These are phyloP conservation scores for Suillus variegatus DNA, from an alignment of 768 basidiomycete species.

Conservation along the genomic window DNA sequence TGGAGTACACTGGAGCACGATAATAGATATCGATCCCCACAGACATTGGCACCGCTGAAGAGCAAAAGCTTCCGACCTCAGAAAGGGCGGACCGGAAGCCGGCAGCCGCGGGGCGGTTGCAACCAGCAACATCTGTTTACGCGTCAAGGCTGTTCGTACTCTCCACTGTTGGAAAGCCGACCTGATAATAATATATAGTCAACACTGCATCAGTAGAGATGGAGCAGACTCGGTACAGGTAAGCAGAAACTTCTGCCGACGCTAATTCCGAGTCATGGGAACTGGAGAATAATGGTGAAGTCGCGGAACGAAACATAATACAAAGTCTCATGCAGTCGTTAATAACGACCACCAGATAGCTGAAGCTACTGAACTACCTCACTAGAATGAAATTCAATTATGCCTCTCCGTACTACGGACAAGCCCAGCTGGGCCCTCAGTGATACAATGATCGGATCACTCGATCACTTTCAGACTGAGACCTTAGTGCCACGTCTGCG, in stretches of 20 bases:
- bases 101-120: background rate
- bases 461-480: background rate
- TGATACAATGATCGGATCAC: background rate
- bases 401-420: background rate
- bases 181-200: background rate
- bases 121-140: background rate
- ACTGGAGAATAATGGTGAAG: background rate
- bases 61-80: background rate
- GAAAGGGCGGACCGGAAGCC: background rate
- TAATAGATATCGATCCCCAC: background rate
- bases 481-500: background rate
- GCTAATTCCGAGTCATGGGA: background rate
- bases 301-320: too few relatives aligned
- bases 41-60: background rate
- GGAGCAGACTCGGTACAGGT: background rate
- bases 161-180: background rate
- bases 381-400: background rate
- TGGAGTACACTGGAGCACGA: too few relatives aligned
- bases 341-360: background rate
- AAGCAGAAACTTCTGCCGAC: background rate
- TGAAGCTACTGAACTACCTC: background rate
- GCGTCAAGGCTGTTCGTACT: background rate
- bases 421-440: background rate
- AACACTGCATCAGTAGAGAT: background rate
- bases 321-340: background rate